Evolutionary conservation across 225 moss, liverwort and hornwort species (phyloP).

Genomic region (Lunularia cruciata): DNA sequence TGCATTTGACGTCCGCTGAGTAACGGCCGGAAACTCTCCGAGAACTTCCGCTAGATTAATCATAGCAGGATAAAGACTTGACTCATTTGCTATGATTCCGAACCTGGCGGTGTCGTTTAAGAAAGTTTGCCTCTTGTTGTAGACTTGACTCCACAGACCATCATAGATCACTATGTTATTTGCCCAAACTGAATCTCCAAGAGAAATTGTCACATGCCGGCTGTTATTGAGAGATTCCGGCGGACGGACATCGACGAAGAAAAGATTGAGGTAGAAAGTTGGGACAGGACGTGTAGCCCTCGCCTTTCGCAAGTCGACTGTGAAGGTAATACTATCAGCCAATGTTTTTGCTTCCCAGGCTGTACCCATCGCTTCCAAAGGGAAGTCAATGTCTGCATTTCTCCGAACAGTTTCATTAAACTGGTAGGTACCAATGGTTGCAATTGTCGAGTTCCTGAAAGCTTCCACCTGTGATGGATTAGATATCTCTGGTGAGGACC

Average conservation of each 20-base stretch:
- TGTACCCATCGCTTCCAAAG: background rate
- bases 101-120: background rate
- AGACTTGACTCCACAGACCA: background rate
- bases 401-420: too few species aligned
- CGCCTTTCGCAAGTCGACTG: background rate
- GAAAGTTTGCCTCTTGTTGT: background rate
- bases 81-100: background rate
- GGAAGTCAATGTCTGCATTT: too few species aligned
- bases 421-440: too few species aligned
- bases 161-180: background rate
- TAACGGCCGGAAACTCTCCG: background rate
- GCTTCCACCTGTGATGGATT: too few species aligned
- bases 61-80: background rate
- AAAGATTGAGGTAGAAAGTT: background rate
- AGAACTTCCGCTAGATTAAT: background rate
- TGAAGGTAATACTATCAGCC: background rate
- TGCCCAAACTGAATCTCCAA: too few species aligned
- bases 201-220: too few species aligned
- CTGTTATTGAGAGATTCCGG: too few species aligned
- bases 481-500: background rate
- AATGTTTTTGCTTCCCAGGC: background rate
- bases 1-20: background rate
- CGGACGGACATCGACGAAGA: background rate
- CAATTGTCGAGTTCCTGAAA: background rate
- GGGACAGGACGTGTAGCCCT: background rate